Percentiles rank a stretch among this genome's conserved stretches.
Conservation (phyloP, 371 early-diverging fungal genomes). For the Rhizopus arrhizus region DNA sequence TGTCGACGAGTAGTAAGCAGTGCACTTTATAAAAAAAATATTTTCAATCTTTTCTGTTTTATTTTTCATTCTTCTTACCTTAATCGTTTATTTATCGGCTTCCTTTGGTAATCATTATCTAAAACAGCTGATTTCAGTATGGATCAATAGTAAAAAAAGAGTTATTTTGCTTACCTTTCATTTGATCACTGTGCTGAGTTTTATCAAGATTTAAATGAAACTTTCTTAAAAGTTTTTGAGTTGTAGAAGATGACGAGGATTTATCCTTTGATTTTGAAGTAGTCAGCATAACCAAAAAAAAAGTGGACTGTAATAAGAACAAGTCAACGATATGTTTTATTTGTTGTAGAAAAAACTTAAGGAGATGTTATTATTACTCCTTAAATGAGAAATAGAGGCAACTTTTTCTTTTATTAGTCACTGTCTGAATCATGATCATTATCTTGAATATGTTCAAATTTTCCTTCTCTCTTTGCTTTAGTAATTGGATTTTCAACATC, state of each 20-base stretch:
- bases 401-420: background rate
- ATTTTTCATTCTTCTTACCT: constrained; percentile 10
- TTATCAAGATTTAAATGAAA: constrained; percentile 16
- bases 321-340: background rate
- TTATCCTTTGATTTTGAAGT: constrained; percentile 22
- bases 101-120: constrained; percentile 11
- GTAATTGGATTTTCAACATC: constrained; percentile 70
- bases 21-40: constrained; percentile 14
- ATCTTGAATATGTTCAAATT: constrained; percentile 33
- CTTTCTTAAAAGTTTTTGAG: constrained; percentile 31
- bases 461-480: constrained; percentile 53
- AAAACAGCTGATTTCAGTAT: background rate
- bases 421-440: constrained; percentile 19
- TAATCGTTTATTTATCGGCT: constrained; percentile 26
- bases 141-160: background rate
- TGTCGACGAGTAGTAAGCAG: constrained; percentile 28
- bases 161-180: background rate
- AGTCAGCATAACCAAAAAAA: constrained; percentile 1
- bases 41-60: background rate
- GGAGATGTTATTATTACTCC: constrained; percentile 7
- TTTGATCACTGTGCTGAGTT: background rate
- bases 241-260: constrained; percentile 10
- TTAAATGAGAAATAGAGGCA: constrained; percentile 9
- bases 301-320: constrained; percentile 3
- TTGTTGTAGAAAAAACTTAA: background rate